Conservation (phyloP, 495 filamentous ascomycete genomes). For the Xylona heveae region DNA sequence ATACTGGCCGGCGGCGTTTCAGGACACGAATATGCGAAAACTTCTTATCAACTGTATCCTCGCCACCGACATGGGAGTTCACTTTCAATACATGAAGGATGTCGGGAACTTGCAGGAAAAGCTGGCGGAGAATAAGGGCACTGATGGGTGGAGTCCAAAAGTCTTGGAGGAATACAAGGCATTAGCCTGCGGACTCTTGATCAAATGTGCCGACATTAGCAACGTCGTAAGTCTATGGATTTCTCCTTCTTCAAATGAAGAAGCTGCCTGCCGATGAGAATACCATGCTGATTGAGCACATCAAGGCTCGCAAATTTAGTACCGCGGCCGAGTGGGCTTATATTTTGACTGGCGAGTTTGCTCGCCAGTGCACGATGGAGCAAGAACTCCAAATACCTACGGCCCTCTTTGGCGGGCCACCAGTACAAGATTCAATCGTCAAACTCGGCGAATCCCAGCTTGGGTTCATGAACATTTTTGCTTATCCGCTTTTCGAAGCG, state of each 20-base stretch:
- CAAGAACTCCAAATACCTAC: constrained; percentile 65
- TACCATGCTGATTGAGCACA: no score
- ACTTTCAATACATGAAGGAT: constrained; percentile 87
- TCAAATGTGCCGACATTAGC: constrained; percentile 97
- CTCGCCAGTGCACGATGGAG: constrained; percentile 84
- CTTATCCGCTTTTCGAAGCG: constrained; percentile 70
- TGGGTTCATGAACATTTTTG: constrained; percentile 91
- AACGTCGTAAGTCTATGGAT: constrained; percentile 47
- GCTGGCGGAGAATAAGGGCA: constrained; percentile 35
- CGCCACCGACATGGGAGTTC: constrained; percentile 90
- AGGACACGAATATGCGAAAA: constrained; percentile 52
- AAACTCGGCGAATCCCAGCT: constrained; percentile 78
- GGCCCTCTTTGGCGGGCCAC: constrained; percentile 62
- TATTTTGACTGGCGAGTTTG: constrained; percentile 83
- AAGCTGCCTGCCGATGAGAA: constrained; percentile 11
- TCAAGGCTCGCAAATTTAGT: constrained; percentile 69
- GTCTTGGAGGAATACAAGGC: constrained; percentile 49
- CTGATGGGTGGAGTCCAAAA: constrained; percentile 51
- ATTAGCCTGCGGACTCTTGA: constrained; percentile 66
- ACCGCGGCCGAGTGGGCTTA: constrained; percentile 71
- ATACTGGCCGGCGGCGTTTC: constrained; percentile 71
- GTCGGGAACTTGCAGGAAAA: constrained; percentile 58
- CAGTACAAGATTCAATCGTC: constrained; percentile 57
- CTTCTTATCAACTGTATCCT: constrained; percentile 90
- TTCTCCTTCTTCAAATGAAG: constrained; percentile 1